Conservation (phyloP, 176 grass and related monocot species). For the Carex scoparia region DNA sequence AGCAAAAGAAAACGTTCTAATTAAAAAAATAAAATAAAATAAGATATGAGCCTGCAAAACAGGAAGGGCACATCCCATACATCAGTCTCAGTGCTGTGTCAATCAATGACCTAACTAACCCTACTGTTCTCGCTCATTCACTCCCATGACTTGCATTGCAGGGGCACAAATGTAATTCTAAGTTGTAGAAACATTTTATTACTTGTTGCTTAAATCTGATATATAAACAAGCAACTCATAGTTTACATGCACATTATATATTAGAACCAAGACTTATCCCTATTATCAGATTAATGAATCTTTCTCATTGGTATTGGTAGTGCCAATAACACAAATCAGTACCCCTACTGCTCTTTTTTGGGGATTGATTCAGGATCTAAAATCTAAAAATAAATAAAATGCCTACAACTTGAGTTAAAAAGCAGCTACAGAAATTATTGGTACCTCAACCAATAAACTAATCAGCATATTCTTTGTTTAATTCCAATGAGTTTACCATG, state of each 20-base stretch:
- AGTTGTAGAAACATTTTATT: not conserved
- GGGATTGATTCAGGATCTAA: not conserved
- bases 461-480: too few relatives aligned
- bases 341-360: not conserved
- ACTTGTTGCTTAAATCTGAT: not conserved
- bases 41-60: not conserved
- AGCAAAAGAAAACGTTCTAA: too few relatives aligned
- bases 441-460: too few relatives aligned
- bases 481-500: too few relatives aligned
- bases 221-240: not conserved
- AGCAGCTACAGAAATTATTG: too few relatives aligned
- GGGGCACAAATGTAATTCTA: not conserved
- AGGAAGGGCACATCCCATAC: not conserved
- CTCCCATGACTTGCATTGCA: too few relatives aligned
- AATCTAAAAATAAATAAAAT: not conserved
- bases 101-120: not conserved
- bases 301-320: not conserved
- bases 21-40: not conserved
- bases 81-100: not conserved
- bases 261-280: not conserved
- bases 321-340: not conserved
- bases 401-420: not conserved
- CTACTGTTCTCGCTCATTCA: not conserved
- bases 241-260: not conserved
- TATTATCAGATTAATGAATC: not conserved